Evolutionary conservation across 352 stramenopile genomes (phyloP), one percentile per base, ranked within the genome.

Genomic region (Phytopythium cucurbitacearum): DNA sequence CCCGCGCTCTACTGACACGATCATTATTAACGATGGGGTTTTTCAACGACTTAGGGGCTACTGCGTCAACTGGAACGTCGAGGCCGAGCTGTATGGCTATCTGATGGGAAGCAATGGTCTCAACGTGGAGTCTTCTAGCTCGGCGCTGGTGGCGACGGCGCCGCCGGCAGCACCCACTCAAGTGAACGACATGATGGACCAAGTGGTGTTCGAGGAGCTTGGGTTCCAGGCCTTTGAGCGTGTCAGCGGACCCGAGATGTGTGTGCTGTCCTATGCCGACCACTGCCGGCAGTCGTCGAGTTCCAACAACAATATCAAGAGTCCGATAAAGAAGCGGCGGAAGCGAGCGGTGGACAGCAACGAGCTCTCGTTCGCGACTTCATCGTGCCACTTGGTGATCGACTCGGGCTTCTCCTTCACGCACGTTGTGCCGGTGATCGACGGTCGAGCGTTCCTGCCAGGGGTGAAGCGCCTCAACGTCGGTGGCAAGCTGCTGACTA

Each of bases 361-460:
- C 36, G 36, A 53, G 34, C 44, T 69, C 1, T 47, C 64, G 21
- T 87, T 89, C 43, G 73, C 71, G 15, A 57, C 55, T 21, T 86
- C 79, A 7, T 82, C 72, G 7, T 89, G 70, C 21, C 71, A 89
- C 42, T 49, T 89, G 44, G 87, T 98, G 0, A 81, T 99, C 33
- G 96, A 99, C 77, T 85, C 88, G 3, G 96, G 96, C 8, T 99
- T 97, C 60, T 98, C 91, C 8, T 98, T 98, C 54, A 98, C 91
- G 32, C 86, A 98, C 50, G 71, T 98, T 49, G 73, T 98, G 9
- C 94, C 95, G 3, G 76, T 97, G n/a, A 76, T 97, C 53, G 58
- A 91, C 41, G 76, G 76, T 3, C 67, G 67, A 12, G 76, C 67
- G 52, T 85, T 62, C 47, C 60, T 61, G 12, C 56, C 65, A 0